Conservation (phyloP, 352 stramenopile genomes). For the Globisporangium splendens region DNA sequence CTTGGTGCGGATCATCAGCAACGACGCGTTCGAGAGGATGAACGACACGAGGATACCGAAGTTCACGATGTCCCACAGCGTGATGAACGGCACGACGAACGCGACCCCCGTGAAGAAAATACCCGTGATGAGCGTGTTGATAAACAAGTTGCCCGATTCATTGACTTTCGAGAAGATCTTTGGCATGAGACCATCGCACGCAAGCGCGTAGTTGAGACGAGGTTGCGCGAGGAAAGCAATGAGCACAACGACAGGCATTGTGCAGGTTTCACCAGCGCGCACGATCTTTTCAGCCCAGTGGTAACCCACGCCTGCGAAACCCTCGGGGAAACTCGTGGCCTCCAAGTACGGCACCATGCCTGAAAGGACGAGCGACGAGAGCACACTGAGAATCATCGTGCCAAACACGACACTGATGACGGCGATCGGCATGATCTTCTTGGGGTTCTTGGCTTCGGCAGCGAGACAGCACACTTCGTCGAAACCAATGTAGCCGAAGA, state of each 20-base stretch:
- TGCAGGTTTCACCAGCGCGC: conserved; percentile 58
- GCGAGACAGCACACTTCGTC: conserved; percentile 84
- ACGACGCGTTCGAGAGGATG: not conserved
- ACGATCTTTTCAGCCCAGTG: conserved; percentile 47
- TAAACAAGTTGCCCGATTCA: not conserved
- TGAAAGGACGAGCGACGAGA: conserved; percentile 81
- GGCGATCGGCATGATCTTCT: conserved; percentile 44
- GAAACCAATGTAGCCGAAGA: conserved; percentile 81
- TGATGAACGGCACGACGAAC: not conserved
- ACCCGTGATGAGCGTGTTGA: conserved; percentile 1
- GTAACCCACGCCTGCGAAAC: conserved; percentile 7
- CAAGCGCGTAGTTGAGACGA: conserved; percentile 89
- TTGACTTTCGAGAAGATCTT: conserved; percentile 63
- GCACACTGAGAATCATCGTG: conserved; percentile 42
- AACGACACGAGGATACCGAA: not conserved
- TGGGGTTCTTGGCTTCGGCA: conserved; percentile 34
- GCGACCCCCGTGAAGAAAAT: conserved; percentile 1
- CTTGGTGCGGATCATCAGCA: not conserved
- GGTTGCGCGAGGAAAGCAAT: conserved; percentile 92
- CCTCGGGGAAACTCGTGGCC: conserved; percentile 27
- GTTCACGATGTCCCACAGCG: conserved; percentile 6
- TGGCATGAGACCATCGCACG: conserved; percentile 91
- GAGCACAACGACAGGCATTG: conserved; percentile 93
- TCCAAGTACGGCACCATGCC: conserved; percentile 62
- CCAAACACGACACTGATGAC: conserved; percentile 54